Percentiles rank a stretch among this genome's conserved stretches.
phyloP scores from a whole-genome alignment of 2,329 filamentous ascomycete species.

The Aureobasidium sp. region DNA sequence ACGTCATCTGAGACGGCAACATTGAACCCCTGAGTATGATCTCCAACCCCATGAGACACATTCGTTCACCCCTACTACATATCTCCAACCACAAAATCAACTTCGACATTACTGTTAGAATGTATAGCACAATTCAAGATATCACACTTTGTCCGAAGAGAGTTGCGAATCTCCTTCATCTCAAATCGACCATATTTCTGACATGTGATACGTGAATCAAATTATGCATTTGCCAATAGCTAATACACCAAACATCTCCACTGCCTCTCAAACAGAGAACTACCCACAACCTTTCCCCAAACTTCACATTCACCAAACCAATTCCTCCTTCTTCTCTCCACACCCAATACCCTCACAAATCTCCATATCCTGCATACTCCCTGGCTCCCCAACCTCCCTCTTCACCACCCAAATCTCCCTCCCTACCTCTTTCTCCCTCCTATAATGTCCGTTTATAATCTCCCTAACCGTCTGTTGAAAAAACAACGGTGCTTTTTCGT shows the following conservation, averaged over 20 bases:
- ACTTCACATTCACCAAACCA: not conserved
- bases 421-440: constrained; percentile 37
- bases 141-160: not conserved
- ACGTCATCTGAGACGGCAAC: not conserved
- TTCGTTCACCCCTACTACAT: no score
- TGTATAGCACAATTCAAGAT: not conserved
- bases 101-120: no score
- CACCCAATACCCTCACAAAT: constrained; percentile 4
- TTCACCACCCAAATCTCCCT: constrained; percentile 48
- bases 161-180: not conserved
- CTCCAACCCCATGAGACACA: not conserved
- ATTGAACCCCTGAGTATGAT: not conserved
- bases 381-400: constrained; percentile 16
- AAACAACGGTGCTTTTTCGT: constrained; percentile 43
- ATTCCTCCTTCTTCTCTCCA: not conserved
- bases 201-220: not conserved
- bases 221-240: not conserved
- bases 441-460: constrained; percentile 39
- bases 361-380: not conserved
- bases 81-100: not conserved
- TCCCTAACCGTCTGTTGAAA: constrained; percentile 47
- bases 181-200: no score
- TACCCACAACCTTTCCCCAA: no score
- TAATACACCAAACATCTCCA: not conserved
- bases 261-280: no score